Evolutionary conservation across 2,329 filamentous ascomycete species (phyloP).

Genomic region (Aspergillus sclerotialis): DNA sequence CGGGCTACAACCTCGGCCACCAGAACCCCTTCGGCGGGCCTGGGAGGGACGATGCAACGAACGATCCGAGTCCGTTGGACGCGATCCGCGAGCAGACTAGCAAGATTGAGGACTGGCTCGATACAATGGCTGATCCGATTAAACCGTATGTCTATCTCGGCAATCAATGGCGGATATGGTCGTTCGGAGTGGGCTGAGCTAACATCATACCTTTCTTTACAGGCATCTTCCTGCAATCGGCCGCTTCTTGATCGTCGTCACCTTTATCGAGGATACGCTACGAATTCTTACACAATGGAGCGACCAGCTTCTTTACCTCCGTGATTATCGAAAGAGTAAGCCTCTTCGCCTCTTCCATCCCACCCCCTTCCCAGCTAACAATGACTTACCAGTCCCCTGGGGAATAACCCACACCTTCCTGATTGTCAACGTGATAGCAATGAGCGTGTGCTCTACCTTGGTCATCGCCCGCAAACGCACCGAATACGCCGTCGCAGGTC

Average conservation of each 20-base stretch:
- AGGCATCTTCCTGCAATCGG: constrained; percentile 93
- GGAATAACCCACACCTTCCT: constrained; percentile 92
- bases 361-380: background rate
- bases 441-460: constrained; percentile 72
- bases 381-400: constrained; percentile 60
- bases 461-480: constrained; percentile 91
- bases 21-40: constrained; percentile 64
- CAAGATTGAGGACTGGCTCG: constrained; percentile 94
- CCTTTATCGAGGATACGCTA: constrained; percentile 93
- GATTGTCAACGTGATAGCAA: constrained; percentile 79
- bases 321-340: constrained; percentile 90
- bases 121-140: constrained; percentile 78
- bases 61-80: constrained; percentile 73
- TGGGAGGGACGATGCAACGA: constrained; percentile 52
- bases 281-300: constrained; percentile 96
- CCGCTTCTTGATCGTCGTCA: constrained; percentile 95
- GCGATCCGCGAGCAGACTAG: constrained; percentile 89
- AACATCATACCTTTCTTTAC: constrained; percentile 26
- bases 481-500: constrained; percentile 83
- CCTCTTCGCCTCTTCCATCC: constrained; percentile 1
- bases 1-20: constrained; percentile 76
- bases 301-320: constrained; percentile 88
- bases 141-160: constrained; percentile 68
- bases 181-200: constrained; percentile 10
- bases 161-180: constrained; percentile 9